A percentile compares a stretch with the other conserved stretches of the same genome.
These are phyloP conservation scores for Aspergillus tanneri DNA, from an alignment of 2,329 filamentous ascomycete species.

Conservation along the genomic window DNA sequence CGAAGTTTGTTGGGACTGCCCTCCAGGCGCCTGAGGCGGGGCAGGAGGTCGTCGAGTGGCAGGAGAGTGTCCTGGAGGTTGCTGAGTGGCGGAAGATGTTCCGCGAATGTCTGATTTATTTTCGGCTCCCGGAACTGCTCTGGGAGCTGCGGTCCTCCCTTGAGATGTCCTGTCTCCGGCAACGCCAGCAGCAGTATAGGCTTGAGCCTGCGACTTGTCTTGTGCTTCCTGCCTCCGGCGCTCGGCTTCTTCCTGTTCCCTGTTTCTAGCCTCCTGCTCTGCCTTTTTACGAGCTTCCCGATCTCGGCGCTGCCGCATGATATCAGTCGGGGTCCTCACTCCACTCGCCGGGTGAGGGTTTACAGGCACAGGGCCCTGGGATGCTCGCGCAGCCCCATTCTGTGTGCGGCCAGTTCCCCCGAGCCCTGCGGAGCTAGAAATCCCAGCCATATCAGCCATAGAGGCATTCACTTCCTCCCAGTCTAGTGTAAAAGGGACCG, in stretches of 20 bases:
- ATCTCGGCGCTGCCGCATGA: conserved; percentile 83
- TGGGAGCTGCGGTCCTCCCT: conserved; percentile 15
- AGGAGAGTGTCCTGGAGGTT: conserved; percentile 10
- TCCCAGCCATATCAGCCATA: conserved; percentile 81
- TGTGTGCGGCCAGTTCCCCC: conserved; percentile 55
- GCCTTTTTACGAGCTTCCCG: conserved; percentile 70
- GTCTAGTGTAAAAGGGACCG: conserved; percentile 79
- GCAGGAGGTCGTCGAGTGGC: conserved; percentile 12
- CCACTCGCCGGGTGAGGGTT: conserved; percentile 53
- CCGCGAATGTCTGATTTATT: conserved; percentile 13
- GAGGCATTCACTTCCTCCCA: conserved; percentile 81
- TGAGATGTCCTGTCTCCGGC: conserved; percentile 30
- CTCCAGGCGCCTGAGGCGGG: conserved; percentile 3
- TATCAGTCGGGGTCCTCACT: conserved; percentile 81
- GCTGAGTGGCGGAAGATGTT: conserved; percentile 11
- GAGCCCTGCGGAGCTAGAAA: conserved; percentile 47
- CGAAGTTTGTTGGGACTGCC: conserved; percentile 19
- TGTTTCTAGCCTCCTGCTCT: conserved; percentile 61
- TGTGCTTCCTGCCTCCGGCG: conserved; percentile 43
- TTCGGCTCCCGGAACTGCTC: conserved; percentile 13
- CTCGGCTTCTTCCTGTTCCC: conserved; percentile 55
- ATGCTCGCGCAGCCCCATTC: conserved; percentile 57
- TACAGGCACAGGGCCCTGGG: conserved; percentile 55
- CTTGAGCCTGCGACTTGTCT: conserved; percentile 32
- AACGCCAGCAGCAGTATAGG: conserved; percentile 49